Conservation (phyloP, 306 rosid species). For the Trifolium subterraneum region DNA sequence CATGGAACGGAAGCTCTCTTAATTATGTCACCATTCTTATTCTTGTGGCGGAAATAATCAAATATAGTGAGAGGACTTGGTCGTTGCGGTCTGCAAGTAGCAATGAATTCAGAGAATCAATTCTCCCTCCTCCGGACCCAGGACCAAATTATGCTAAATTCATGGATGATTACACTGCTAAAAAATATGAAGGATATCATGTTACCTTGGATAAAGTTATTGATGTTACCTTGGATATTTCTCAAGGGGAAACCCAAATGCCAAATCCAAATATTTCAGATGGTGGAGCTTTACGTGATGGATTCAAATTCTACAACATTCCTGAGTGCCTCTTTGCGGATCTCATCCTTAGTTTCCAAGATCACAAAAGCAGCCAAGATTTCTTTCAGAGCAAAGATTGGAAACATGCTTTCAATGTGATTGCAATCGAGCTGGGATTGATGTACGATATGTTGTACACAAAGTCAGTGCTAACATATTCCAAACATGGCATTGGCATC, state of each 20-base stretch:
- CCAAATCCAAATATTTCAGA: not conserved
- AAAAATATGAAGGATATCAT: constrained; percentile 32
- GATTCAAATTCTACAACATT: constrained; percentile 37
- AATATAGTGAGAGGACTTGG: constrained; percentile 48
- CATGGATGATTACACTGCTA: constrained; percentile 36
- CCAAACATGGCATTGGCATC: not conserved
- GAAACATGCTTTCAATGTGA: constrained; percentile 31
- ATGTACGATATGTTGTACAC: constrained; percentile 54
- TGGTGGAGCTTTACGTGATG: constrained; percentile 13
- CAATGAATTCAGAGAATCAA: constrained; percentile 42
- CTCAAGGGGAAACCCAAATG: not conserved
- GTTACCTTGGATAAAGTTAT: constrained; percentile 18
- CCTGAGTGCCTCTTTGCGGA: constrained; percentile 50
- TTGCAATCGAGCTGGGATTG: constrained; percentile 59
- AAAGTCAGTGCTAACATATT: constrained; percentile 43
- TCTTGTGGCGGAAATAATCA: constrained; percentile 41
- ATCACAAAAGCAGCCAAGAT: constrained; percentile 19
- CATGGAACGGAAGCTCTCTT: constrained; percentile 3
- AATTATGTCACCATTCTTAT: constrained; percentile 36
- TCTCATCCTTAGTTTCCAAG: constrained; percentile 48
- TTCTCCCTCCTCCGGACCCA: constrained; percentile 31
- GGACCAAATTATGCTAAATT: constrained; percentile 46
- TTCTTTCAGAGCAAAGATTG: constrained; percentile 17
- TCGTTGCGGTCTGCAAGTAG: constrained; percentile 43
- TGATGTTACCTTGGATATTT: constrained; percentile 9